Evolutionary conservation across 106 monocot species (phyloP).

Genomic region (Agapanthus africanus): DNA sequence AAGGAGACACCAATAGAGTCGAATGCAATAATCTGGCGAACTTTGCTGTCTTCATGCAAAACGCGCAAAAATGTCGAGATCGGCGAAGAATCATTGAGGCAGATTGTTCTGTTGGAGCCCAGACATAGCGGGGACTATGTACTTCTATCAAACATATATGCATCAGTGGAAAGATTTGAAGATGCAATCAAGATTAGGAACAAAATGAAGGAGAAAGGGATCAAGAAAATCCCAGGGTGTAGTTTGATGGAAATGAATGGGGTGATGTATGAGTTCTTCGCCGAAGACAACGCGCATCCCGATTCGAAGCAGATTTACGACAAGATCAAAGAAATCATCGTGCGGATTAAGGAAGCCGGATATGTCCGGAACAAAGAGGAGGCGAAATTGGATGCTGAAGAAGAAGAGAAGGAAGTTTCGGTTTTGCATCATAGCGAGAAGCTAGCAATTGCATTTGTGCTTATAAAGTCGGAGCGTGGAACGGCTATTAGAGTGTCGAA

Average conservation of each 20-base stretch:
- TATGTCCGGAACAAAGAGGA: slow-evolving; percentile 41
- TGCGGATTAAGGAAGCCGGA: slow-evolving; percentile 32
- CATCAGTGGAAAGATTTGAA: slow-evolving; percentile 36
- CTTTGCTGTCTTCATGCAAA: slow-evolving; percentile 55
- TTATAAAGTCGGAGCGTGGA: slow-evolving; percentile 36
- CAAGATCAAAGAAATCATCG: slow-evolving; percentile 47
- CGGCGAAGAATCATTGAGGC: slow-evolving; percentile 42
- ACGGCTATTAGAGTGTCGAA: slow-evolving; percentile 45
- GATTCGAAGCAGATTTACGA: slow-evolving; percentile 49
- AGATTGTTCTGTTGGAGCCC: slow-evolving; percentile 45
- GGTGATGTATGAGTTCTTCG: slow-evolving; percentile 59
- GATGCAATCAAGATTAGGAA: slow-evolving; percentile 46
- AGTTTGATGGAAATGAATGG: slow-evolving; percentile 58
- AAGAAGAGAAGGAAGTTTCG: slow-evolving; percentile 59
- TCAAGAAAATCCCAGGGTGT: slow-evolving; percentile 59
- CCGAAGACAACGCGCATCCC: slow-evolving; percentile 55
- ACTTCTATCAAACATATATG: slow-evolving; percentile 61
- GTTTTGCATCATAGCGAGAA: slow-evolving; percentile 70
- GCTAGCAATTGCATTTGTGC: slow-evolving; percentile 57
- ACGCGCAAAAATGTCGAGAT: slow-evolving; percentile 57
- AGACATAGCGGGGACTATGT: slow-evolving; percentile 68
- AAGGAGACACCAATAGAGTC: slow-evolving; percentile 48
- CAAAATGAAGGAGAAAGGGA: slow-evolving; percentile 58
- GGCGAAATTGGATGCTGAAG: slow-evolving; percentile 60
- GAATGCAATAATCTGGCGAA: slow-evolving; percentile 62